Percentiles rank a stretch among this genome's conserved stretches.
These are phyloP conservation scores for Carex scoparia DNA, from an alignment of 176 grass and related monocot genomes.

Conservation along the genomic window DNA sequence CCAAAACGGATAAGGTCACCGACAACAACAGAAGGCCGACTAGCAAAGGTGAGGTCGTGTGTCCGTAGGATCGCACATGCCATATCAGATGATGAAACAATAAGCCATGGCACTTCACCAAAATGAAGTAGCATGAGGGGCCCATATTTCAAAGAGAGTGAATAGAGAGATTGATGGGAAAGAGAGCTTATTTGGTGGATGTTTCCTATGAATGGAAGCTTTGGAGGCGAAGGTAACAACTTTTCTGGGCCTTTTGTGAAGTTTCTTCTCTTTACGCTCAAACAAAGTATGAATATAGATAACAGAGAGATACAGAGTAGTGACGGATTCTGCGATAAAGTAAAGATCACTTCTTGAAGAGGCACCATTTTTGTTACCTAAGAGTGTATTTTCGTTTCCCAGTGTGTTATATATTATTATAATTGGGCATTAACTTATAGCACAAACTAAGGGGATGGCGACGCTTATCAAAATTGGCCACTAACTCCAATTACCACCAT, in stretches of 20 bases:
- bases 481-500: no score
- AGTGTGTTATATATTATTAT: no score
- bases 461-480: background rate
- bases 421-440: background rate
- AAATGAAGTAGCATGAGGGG: slow-evolving; percentile 21
- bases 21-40: background rate
- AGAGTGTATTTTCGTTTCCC: background rate
- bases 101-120: slow-evolving; percentile 13
- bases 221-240: slow-evolving; percentile 25
- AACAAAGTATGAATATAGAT: background rate
- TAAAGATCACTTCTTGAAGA: background rate
- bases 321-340: background rate
- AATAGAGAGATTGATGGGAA: slow-evolving; percentile 17
- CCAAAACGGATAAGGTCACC: background rate
- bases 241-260: background rate
- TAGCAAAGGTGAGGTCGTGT: slow-evolving; percentile 15
- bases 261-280: background rate
- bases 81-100: slow-evolving; percentile 23
- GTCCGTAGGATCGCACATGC: slow-evolving; percentile 20
- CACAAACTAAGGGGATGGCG: background rate
- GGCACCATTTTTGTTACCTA: background rate
- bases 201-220: slow-evolving; percentile 29
- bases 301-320: background rate
- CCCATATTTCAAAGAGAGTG: slow-evolving; percentile 21
- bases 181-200: slow-evolving; percentile 22